These are phyloP conservation scores for Pyrenophora graminea DNA, from an alignment of 2,329 filamentous ascomycete genomes.

Conservation along the genomic window DNA sequence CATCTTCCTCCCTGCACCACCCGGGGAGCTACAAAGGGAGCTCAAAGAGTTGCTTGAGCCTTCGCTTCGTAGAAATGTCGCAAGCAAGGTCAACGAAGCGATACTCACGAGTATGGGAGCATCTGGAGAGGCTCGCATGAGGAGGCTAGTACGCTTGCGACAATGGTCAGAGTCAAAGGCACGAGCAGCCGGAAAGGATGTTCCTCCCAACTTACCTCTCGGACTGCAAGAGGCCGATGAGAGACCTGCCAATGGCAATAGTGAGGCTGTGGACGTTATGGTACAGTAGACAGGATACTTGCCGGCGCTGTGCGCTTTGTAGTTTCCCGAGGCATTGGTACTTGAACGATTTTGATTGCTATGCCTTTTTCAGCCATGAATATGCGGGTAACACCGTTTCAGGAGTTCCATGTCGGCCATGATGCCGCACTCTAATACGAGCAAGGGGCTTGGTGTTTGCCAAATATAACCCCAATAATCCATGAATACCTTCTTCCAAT, in stretches of 20 bases:
- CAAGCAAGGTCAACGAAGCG: constrained; percentile 84
- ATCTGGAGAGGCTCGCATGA: constrained; percentile 78
- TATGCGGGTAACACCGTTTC: background rate
- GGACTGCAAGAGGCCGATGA: constrained; percentile 48
- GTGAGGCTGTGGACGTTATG: constrained; percentile 45
- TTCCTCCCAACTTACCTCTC: constrained; percentile 49
- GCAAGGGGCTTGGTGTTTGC: too few relatives aligned
- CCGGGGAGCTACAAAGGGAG: constrained; percentile 73
- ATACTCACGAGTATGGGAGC: constrained; percentile 75
- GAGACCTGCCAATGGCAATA: constrained; percentile 28
- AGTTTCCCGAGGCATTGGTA: too few relatives aligned
- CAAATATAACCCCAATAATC: too few relatives aligned
- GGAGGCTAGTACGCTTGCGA: constrained; percentile 77
- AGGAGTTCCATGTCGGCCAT: background rate
- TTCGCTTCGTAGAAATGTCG: constrained; percentile 78
- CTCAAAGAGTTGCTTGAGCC: constrained; percentile 79
- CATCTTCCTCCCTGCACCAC: constrained; percentile 70
- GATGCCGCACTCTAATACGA: too few relatives aligned
- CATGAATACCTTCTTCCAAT: too few relatives aligned
- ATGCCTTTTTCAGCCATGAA: background rate
- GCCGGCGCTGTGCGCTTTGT: background rate
- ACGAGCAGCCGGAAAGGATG: constrained; percentile 47
- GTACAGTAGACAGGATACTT: constrained; percentile 29
- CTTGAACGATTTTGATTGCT: background rate
- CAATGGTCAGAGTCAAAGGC: constrained; percentile 80